These are phyloP conservation scores for Phytophthora crassamura DNA, from an alignment of 352 stramenopile species.

Conservation along the genomic window DNA sequence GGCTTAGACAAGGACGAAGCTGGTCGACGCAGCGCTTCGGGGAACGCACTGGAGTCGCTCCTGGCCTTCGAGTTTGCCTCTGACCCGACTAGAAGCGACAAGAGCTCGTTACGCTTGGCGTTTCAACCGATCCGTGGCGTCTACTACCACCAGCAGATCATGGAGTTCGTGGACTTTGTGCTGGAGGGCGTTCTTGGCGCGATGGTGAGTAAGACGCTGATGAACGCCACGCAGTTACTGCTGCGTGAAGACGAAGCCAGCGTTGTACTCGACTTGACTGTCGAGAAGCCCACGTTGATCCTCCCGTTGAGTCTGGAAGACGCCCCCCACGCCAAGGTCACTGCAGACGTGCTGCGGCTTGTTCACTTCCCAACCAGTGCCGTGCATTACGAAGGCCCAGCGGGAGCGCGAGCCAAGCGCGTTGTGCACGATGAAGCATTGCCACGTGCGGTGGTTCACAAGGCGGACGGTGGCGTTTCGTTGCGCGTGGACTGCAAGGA, in stretches of 20 bases:
- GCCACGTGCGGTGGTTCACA: constrained; percentile 17
- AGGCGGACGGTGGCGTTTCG: constrained; percentile 27
- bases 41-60: constrained; percentile 24
- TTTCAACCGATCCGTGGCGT: constrained; percentile 78
- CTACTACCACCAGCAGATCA: constrained; percentile 88
- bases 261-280: constrained; percentile 57
- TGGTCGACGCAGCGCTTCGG: constrained; percentile 1
- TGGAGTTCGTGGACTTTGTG: constrained; percentile 85
- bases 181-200: constrained; percentile 82
- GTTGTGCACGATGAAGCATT: constrained; percentile 37
- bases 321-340: constrained; percentile 64
- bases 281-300: constrained; percentile 70
- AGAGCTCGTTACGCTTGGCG: constrained; percentile 53
- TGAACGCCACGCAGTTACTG: constrained; percentile 75
- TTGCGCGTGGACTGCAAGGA: constrained; percentile 49
- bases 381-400: constrained; percentile 49
- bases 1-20: constrained; percentile 57
- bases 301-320: constrained; percentile 67
- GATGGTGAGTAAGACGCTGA: constrained; percentile 74
- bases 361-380: constrained; percentile 69
- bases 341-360: constrained; percentile 58
- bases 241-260: constrained; percentile 68
- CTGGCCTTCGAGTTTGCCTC: constrained; percentile 36
- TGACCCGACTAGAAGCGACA: constrained; percentile 34
- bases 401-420: constrained; percentile 41